Base-by-base conservation (phyloP, 1,284 basidiomycete genomes). In the Cystobasidiaceae sp. region DNA sequence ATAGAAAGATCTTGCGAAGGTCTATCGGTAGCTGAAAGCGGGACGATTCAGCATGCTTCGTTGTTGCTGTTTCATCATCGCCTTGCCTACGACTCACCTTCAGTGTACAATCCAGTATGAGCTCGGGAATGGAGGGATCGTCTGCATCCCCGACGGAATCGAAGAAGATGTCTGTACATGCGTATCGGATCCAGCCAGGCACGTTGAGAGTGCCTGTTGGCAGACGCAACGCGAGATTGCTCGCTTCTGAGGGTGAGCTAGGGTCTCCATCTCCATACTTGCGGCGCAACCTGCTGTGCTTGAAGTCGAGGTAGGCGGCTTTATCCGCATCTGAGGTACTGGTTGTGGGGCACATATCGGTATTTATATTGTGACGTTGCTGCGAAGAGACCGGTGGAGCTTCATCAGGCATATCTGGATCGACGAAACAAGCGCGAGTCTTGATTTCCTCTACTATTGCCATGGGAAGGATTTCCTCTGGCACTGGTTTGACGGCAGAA, bases 181-280 rank as follows among this genome's bases (percentile, higher is more conserved):
- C 82, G 75, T 97, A 93, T 37, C 94, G 80, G 25, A 97, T 81
- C 94, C 96, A 98, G 0, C 93, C 93, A 0, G 94, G 94, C 43
- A 98, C 84, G 45, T 88, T 80, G 37, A 97, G 77, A 0, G 86
- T 88, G 48, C 58, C 39, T 13, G n/a, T 9, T 34, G 68, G 37
- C 34, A 65, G 44, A 11, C 67, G 68, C 0, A 71, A 37, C 7
- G 63, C 44, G 25, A 70, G 58, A 15, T 67, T 66, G 17, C 70
- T 48, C n/a, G 68, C 61, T 23, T 65, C 54, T 57, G 51, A 1
- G 70, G 55, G 7, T 45, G 56, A 2, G 61, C 66, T n/a, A 15
- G 30, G 19, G 41, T 69, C 68, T 7, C 67, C 59, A 32, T 9
- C 19, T 37, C 23, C 39, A 45, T 71, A 67, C 43, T 58, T 46